Evolutionary conservation across 2,329 filamentous ascomycete genomes (phyloP).

Genomic region (Calonectria honghensis): DNA sequence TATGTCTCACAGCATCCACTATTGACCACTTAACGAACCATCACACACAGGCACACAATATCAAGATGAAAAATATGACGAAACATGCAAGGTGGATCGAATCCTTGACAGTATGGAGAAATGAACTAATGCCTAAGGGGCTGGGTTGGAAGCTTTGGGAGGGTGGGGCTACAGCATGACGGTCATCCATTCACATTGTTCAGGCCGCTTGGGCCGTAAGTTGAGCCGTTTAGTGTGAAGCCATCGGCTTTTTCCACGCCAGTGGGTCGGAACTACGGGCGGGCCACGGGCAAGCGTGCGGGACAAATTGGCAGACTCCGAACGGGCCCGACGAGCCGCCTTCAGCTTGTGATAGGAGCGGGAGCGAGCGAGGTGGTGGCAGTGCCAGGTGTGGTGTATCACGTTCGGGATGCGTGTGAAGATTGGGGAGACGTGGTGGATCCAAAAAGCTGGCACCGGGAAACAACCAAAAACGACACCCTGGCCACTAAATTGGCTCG

Average conservation of each 20-base stretch:
- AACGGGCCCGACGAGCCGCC: background rate
- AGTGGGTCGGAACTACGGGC: background rate
- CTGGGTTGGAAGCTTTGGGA: background rate
- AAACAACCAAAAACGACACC: background rate
- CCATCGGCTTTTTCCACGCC: background rate
- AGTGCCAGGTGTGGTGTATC: background rate
- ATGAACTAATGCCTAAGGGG: background rate
- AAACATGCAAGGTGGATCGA: background rate
- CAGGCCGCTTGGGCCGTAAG: slow-evolving; percentile 4
- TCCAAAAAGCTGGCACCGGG: too few species aligned
- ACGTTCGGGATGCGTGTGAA: background rate
- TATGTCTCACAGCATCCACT: background rate
- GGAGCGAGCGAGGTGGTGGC: background rate
- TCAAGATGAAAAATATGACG: background rate
- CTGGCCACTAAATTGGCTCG: background rate
- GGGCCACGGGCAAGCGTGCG: background rate
- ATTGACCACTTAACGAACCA: background rate
- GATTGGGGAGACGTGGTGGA: background rate
- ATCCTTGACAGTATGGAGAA: background rate
- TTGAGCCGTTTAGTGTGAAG: background rate
- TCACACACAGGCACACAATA: background rate
- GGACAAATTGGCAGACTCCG: background rate
- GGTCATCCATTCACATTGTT: background rate
- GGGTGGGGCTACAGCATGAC: background rate
- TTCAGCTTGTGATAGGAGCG: background rate